phyloP scores from a whole-genome alignment of 2,329 filamentous ascomycete species.

The Sclerotinia trifoliorum region DNA sequence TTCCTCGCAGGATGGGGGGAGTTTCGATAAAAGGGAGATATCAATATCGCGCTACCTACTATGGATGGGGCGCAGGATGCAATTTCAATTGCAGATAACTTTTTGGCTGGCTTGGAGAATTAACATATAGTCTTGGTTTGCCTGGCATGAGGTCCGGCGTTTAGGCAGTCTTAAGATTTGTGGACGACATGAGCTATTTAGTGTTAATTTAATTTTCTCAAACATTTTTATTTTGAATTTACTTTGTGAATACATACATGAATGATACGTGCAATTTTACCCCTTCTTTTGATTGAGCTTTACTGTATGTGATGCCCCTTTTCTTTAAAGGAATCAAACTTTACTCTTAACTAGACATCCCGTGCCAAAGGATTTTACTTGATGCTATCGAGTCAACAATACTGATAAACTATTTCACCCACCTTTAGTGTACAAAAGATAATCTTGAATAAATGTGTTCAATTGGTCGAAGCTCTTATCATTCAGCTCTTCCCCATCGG shows the following conservation, averaged over 20 bases:
- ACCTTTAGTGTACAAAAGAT: slow-evolving; percentile 6
- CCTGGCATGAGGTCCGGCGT: slow-evolving; percentile 8
- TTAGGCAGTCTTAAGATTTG: slow-evolving; percentile 4
- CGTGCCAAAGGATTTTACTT: slow-evolving; percentile 8
- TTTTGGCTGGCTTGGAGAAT: slow-evolving; percentile 9
- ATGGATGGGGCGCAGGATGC: slow-evolving; percentile 12
- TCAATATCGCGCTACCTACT: slow-evolving; percentile 11
- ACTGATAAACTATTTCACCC: slow-evolving; percentile 1
- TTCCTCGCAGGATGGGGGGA: slow-evolving; percentile 10
- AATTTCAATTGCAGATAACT: slow-evolving; percentile 3
- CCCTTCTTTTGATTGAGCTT: not conserved
- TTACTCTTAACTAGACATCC: not conserved
- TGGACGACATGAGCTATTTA: not conserved
- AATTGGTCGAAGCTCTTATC: slow-evolving; percentile 33
- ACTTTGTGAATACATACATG: not conserved
- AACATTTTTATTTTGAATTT: not conserved
- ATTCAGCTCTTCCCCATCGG: slow-evolving; percentile 17
- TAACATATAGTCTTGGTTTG: slow-evolving; percentile 8
- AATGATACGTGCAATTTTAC: not conserved
- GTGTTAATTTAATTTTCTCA: not conserved
- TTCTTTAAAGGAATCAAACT: not conserved
- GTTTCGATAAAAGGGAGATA: slow-evolving; percentile 19
- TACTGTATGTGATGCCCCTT: not conserved
- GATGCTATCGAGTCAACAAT: slow-evolving; percentile 19
- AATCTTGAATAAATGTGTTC: not conserved